These are phyloP conservation scores for Podospora fimiseda DNA, from an alignment of 495 filamentous ascomycete genomes.

Conservation along the genomic window DNA sequence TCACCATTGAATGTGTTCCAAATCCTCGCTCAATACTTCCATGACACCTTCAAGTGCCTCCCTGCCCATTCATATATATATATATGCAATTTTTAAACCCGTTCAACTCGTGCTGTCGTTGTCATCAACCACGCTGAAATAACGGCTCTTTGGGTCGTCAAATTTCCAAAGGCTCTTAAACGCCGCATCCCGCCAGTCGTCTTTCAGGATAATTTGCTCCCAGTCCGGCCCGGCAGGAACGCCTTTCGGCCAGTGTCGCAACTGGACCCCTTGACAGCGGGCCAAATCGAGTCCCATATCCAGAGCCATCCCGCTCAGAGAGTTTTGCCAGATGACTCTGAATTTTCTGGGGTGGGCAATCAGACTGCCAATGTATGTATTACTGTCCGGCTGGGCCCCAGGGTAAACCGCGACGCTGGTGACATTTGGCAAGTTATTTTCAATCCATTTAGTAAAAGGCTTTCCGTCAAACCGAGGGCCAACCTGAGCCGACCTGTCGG, in stretches of 20 bases:
- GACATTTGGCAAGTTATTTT: conserved; percentile 15
- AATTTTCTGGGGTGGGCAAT: conserved; percentile 12
- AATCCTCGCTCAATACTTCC: neutral
- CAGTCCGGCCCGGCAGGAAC: too few species aligned
- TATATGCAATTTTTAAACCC: too few species aligned
- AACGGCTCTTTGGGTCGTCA: too few species aligned
- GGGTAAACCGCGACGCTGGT: conserved; percentile 19
- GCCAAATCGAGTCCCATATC: too few species aligned
- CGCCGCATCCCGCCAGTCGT: too few species aligned
- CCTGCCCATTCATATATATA: too few species aligned
- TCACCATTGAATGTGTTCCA: neutral
- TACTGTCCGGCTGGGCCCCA: conserved; percentile 2
- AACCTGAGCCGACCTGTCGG: neutral
- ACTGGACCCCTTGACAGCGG: neutral
- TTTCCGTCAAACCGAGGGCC: conserved; percentile 14
- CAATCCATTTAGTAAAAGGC: conserved; percentile 22
- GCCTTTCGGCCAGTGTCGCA: neutral
- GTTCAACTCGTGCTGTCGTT: too few species aligned
- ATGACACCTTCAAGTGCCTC: neutral
- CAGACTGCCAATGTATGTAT: conserved; percentile 9
- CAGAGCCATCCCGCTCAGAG: conserved; percentile 6
- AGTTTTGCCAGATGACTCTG: conserved; percentile 15
- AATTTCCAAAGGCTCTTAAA: too few species aligned
- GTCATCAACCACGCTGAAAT: too few species aligned
- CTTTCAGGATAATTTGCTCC: too few species aligned